Percentiles rank a stretch among this genome's conserved stretches.
phyloP scores from a whole-genome alignment of 805 yeast genomes.

The Zygosaccharomyces bailii region DNA sequence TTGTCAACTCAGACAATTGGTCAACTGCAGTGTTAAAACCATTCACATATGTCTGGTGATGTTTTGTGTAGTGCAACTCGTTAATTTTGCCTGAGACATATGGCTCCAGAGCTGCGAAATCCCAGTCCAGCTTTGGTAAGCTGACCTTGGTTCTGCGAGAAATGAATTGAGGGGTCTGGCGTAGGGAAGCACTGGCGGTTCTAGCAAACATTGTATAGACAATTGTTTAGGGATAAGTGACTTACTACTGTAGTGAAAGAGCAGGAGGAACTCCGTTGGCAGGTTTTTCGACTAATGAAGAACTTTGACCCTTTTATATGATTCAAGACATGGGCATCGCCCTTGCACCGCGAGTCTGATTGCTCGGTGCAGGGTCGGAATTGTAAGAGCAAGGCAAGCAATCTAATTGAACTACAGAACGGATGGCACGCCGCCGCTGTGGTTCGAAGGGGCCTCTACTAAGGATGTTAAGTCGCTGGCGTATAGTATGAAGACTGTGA shows the following conservation, averaged over 20 bases:
- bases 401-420: too few species aligned
- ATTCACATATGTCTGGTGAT: constrained; percentile 87
- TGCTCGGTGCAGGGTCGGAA: constrained; percentile 9
- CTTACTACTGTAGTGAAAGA: too few species aligned
- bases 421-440: too few species aligned
- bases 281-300: too few species aligned
- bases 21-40: constrained; percentile 78
- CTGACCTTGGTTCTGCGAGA: constrained; percentile 60
- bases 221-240: too few species aligned
- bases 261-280: too few species aligned
- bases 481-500: too few species aligned
- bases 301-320: constrained; percentile 8
- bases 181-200: constrained; percentile 11
- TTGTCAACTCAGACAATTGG: constrained; percentile 63
- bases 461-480: too few species aligned
- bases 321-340: background rate
- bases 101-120: constrained; percentile 83
- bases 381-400: constrained; percentile 6
- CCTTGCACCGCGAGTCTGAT: constrained; percentile 6
- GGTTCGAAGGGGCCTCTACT: too few species aligned
- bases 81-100: constrained; percentile 81
- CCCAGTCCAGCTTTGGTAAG: constrained; percentile 80
- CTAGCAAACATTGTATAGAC: constrained; percentile 15
- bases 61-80: constrained; percentile 83
- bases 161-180: constrained; percentile 12